A percentile compares a stretch with the other conserved stretches of the same genome.
Conservation (phyloP, 2,329 filamentous ascomycete genomes). For the Metarhizium humberi region DNA sequence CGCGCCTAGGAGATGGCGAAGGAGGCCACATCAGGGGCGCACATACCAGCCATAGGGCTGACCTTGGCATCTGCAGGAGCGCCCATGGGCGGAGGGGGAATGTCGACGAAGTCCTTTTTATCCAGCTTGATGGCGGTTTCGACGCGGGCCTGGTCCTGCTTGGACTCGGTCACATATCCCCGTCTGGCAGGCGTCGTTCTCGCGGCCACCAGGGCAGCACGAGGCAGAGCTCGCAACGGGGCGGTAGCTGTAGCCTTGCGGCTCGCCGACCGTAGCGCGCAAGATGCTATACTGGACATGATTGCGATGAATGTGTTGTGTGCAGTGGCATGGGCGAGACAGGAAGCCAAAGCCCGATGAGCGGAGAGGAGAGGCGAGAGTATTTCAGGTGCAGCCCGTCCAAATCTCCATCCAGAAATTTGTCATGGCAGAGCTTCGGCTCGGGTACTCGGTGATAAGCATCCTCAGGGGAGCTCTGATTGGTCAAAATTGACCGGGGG, state of each 20-base stretch:
- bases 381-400: neutral
- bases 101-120: slow-evolving; percentile 68
- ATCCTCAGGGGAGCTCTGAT: slow-evolving; percentile 16
- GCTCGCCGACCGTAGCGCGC: slow-evolving; percentile 67
- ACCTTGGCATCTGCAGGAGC: slow-evolving; percentile 46
- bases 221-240: slow-evolving; percentile 19
- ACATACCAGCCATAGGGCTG: slow-evolving; percentile 60
- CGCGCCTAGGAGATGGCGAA: neutral
- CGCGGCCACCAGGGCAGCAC: slow-evolving; percentile 19
- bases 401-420: slow-evolving; percentile 19
- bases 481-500: slow-evolving; percentile 15
- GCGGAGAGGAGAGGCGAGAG: slow-evolving; percentile 8
- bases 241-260: slow-evolving; percentile 34
- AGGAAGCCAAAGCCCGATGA: slow-evolving; percentile 9
- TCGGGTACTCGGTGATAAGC: slow-evolving; percentile 27
- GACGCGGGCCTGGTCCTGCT: slow-evolving; percentile 70
- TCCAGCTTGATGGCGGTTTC: slow-evolving; percentile 82
- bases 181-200: slow-evolving; percentile 30
- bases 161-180: slow-evolving; percentile 77
- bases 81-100: slow-evolving; percentile 25
- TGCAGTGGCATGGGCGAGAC: slow-evolving; percentile 9
- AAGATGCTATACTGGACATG: slow-evolving; percentile 60
- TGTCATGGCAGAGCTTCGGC: slow-evolving; percentile 24
- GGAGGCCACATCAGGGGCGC: neutral
- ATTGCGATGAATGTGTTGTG: slow-evolving; percentile 14